Evolutionary conservation across 2,329 filamentous ascomycete species (phyloP).

Genomic region (Dryadomyces quercus-mongolicae): DNA sequence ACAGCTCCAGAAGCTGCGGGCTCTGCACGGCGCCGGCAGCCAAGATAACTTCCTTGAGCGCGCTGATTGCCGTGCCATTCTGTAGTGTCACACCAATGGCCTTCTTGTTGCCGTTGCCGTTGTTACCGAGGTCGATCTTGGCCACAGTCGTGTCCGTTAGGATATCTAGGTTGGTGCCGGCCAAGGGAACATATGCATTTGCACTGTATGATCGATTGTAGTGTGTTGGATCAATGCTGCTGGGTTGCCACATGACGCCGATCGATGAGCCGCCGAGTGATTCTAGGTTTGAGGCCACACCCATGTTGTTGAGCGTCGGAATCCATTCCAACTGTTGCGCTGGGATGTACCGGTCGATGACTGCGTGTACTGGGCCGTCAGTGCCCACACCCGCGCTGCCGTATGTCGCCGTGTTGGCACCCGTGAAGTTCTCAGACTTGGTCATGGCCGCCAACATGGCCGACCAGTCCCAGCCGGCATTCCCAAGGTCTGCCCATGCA

Average conservation of each 20-base stretch:
- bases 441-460: constrained; percentile 9
- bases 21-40: constrained; percentile 5
- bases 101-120: neutral
- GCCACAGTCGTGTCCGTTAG: constrained; percentile 23
- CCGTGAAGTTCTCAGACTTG: constrained; percentile 15
- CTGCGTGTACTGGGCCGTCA: constrained; percentile 12
- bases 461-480: constrained; percentile 16
- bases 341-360: constrained; percentile 29
- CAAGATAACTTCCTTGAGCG: constrained; percentile 11
- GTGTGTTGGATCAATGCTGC: constrained; percentile 31
- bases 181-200: constrained; percentile 29
- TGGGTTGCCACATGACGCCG: constrained; percentile 37
- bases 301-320: constrained; percentile 32
- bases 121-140: constrained; percentile 22
- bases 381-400: constrained; percentile 3
- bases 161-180: constrained; percentile 28
- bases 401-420: constrained; percentile 3
- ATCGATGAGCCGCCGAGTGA: constrained; percentile 36
- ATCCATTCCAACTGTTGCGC: constrained; percentile 29
- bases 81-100: constrained; percentile 15
- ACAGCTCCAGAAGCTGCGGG: constrained; percentile 13
- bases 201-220: constrained; percentile 35
- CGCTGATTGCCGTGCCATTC: constrained; percentile 16
- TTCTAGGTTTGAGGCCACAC: constrained; percentile 26
- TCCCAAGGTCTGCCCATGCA: constrained; percentile 22